Conservation (phyloP, 192 early-diverging fungal genomes). For the Rhizoclosmatium sp. region DNA sequence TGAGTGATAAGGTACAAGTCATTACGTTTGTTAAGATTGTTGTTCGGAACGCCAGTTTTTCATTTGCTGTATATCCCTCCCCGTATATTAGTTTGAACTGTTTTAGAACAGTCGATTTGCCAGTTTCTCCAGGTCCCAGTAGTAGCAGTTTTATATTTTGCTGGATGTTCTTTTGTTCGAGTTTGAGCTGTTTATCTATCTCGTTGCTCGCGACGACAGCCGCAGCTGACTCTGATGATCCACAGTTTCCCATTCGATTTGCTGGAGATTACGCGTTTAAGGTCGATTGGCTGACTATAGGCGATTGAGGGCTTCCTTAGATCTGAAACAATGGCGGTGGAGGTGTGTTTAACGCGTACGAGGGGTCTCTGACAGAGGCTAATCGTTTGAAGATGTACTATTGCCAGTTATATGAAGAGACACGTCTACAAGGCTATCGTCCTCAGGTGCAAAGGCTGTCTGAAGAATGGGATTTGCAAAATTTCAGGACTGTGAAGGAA, state of each 20-base stretch:
- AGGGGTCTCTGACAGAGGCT: not conserved
- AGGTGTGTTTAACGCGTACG: not conserved
- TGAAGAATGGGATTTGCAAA: constrained; percentile 19
- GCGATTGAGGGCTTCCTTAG: not conserved
- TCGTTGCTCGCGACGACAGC: constrained; percentile 59
- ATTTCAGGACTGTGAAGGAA: not conserved
- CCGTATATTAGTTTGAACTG: constrained; percentile 57
- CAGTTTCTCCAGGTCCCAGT: constrained; percentile 55
- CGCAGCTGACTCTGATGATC: constrained; percentile 37
- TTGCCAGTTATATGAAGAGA: no score
- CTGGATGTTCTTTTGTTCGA: constrained; percentile 47
- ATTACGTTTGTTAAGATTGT: constrained; percentile 49
- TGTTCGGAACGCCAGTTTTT: constrained; percentile 45
- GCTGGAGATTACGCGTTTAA: not conserved
- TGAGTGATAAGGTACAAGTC: constrained; percentile 39
- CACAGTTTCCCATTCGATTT: constrained; percentile 44
- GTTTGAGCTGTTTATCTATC: constrained; percentile 56
- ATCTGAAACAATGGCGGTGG: not conserved
- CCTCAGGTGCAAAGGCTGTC: not conserved
- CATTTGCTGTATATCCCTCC: constrained; percentile 42
- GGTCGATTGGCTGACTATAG: not conserved
- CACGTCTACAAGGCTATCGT: no score
- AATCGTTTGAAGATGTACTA: no score
- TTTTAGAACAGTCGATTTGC: constrained; percentile 58
- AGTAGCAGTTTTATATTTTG: constrained; percentile 49